These are phyloP conservation scores for Solanum chiquidenum DNA, from an alignment of 257 asterid species.

Conservation along the genomic window DNA sequence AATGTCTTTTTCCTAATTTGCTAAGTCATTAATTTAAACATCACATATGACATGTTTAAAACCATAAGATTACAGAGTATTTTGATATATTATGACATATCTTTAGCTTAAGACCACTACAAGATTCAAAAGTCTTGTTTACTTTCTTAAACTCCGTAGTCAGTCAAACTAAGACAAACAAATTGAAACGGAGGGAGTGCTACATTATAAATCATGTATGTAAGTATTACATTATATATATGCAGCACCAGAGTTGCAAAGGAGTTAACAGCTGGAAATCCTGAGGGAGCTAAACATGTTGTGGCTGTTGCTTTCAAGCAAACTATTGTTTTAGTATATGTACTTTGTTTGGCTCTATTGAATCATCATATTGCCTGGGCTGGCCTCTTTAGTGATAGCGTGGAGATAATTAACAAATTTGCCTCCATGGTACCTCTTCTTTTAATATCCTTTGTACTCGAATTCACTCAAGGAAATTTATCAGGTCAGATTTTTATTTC, in stretches of 20 bases:
- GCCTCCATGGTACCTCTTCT: conserved; percentile 64
- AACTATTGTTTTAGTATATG: conserved; percentile 22
- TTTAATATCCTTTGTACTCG: conserved; percentile 31
- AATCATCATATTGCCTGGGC: conserved; percentile 67
- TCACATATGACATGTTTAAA: too few species aligned
- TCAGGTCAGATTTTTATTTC: conserved; percentile 27
- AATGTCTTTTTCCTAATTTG: neutral
- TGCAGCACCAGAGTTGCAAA: conserved; percentile 82
- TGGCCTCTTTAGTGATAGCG: conserved; percentile 46
- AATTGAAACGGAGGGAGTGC: neutral
- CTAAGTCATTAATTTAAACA: too few species aligned
- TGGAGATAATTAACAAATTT: conserved; percentile 28
- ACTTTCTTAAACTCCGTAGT: neutral
- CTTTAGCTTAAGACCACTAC: neutral
- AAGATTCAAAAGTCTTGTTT: neutral
- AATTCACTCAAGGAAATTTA: conserved; percentile 56
- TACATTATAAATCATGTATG: neutral
- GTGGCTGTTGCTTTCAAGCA: conserved; percentile 49
- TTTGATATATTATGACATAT: neutral
- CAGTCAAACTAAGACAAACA: neutral
- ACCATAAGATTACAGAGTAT: too few species aligned
- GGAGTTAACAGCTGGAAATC: conserved; percentile 58
- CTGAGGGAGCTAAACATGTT: conserved; percentile 48
- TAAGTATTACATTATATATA: neutral
- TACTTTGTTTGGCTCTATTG: conserved; percentile 25